These are phyloP conservation scores for Ampelomyces quisqualis DNA, from an alignment of 2,329 filamentous ascomycete genomes.

Conservation along the genomic window DNA sequence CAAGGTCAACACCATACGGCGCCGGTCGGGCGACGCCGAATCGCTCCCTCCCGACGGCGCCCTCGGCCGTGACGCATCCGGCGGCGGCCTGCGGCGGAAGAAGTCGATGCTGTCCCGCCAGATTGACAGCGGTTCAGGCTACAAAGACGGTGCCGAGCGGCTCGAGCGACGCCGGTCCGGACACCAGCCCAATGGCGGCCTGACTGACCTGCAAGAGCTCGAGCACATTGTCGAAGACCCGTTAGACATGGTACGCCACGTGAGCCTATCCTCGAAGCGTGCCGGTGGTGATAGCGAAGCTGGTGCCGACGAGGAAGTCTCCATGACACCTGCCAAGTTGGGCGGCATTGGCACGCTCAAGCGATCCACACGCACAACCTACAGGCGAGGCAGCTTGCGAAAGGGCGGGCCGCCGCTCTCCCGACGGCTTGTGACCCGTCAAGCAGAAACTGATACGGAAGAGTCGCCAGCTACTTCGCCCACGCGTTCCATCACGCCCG, in stretches of 20 bases:
- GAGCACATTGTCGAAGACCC: slow-evolving; percentile 84
- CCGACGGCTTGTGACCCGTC: slow-evolving; percentile 65
- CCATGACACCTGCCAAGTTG: slow-evolving; percentile 75
- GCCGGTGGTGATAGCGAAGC: slow-evolving; percentile 43
- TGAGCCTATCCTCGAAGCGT: slow-evolving; percentile 57
- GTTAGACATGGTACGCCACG: slow-evolving; percentile 66
- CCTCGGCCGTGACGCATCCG: slow-evolving; percentile 56
- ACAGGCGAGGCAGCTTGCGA: slow-evolving; percentile 82
- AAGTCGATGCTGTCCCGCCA: slow-evolving; percentile 95
- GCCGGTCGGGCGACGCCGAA: slow-evolving; percentile 71
- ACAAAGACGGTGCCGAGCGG: slow-evolving; percentile 80
- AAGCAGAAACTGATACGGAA: slow-evolving; percentile 62
- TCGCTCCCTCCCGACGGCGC: slow-evolving; percentile 58
- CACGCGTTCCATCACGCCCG: slow-evolving; percentile 44
- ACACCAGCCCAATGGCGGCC: slow-evolving; percentile 52
- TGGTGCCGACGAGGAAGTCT: slow-evolving; percentile 61
- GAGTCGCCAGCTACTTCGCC: slow-evolving; percentile 54
- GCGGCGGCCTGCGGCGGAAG: slow-evolving; percentile 72
- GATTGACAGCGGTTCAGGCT: slow-evolving; percentile 74
- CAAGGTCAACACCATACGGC: slow-evolving; percentile 83
- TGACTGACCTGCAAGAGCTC: slow-evolving; percentile 62
- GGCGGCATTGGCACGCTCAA: slow-evolving; percentile 77
- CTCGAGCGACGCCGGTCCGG: slow-evolving; percentile 71
- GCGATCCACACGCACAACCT: slow-evolving; percentile 88
- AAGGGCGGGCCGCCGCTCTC: slow-evolving; percentile 75